phyloP scores from a whole-genome alignment of 345 rosid species.

The Diplotaxis tenuifolia region DNA sequence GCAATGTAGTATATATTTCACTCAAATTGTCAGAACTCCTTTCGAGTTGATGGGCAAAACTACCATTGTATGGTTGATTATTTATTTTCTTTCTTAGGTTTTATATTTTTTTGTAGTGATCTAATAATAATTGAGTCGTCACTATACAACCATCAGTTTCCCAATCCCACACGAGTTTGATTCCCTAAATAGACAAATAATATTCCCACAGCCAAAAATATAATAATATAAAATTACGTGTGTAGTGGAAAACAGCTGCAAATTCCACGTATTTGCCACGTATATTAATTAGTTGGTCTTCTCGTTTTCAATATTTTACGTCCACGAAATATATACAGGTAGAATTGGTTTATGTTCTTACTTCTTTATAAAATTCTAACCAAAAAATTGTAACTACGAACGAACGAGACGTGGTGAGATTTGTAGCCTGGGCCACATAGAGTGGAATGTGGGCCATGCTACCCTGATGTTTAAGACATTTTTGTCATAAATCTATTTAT shows the following conservation, averaged over 20 bases:
- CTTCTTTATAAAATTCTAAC: neutral
- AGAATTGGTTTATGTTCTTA: neutral
- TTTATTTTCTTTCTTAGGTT: neutral
- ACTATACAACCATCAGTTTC: neutral
- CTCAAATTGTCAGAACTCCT: neutral
- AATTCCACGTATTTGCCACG: slow-evolving; percentile 32
- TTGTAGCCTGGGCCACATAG: slow-evolving; percentile 31
- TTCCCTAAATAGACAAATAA: neutral
- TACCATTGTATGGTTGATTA: neutral
- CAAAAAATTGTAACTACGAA: neutral
- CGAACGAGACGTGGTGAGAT: slow-evolving; percentile 29
- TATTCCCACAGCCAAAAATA: slow-evolving; percentile 5
- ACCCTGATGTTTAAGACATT: neutral
- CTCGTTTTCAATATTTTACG: neutral
- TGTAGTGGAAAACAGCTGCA: slow-evolving; percentile 35
- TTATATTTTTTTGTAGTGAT: neutral
- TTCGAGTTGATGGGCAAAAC: neutral
- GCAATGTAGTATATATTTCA: neutral
- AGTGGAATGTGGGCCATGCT: slow-evolving; percentile 29
- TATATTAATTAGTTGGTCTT: neutral
- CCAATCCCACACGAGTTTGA: neutral
- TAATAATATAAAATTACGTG: neutral
- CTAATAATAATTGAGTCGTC: neutral
- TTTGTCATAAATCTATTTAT: neutral
- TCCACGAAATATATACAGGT: neutral